Base-by-base conservation (phyloP, 1,284 basidiomycete genomes). In the Grifola frondosa region DNA sequence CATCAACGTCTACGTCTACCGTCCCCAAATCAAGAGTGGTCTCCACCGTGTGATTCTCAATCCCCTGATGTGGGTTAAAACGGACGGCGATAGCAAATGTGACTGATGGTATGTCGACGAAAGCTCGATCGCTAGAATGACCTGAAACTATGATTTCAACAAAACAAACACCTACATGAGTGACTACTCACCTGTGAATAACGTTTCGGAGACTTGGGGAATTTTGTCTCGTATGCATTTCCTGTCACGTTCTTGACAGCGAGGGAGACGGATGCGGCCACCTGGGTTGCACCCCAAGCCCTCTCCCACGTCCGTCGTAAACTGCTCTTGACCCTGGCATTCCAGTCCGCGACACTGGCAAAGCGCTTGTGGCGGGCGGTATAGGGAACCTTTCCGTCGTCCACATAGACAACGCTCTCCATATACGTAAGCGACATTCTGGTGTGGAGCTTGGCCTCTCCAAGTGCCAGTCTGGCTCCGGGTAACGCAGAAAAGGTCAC, bases 261-360 rank as follows among this genome's bases (percentile, higher is more conserved):
- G 22, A 88, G 60, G 29, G 71, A 67, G 36, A 85, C 58, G 3
- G 70, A 70, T 2, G 74, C 74, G 15, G 69, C 70, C 20, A 80
- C 83, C 44, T 74, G 74, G 30, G 77, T 80, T 36, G 71, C 72
- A 17, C 81, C 84, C 69, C 83, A 77, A 21, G 83, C 84, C 37
- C 78, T 71, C 44, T 84, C 79, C 71, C 84, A 76, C 29, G 84
- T 79, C 44, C 83, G 69, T 12, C 67, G 71, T 36, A 85, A 67
- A 50, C 84, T 81, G 39, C 71, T 74, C 32, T 71, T 70, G 40
- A 88, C 61, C 29, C 81, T 73, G 16, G 71, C 74, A 54, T 76
- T 80, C 80, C 79, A 83, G 13, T 77, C 74, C 2, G 74, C 71
- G 61, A 84, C 73, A 50, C 78, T 73, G 47, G 62, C 46, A 58